Conservation (phyloP, 2,329 filamentous ascomycete genomes). For the Aspergillus niger region DNA sequence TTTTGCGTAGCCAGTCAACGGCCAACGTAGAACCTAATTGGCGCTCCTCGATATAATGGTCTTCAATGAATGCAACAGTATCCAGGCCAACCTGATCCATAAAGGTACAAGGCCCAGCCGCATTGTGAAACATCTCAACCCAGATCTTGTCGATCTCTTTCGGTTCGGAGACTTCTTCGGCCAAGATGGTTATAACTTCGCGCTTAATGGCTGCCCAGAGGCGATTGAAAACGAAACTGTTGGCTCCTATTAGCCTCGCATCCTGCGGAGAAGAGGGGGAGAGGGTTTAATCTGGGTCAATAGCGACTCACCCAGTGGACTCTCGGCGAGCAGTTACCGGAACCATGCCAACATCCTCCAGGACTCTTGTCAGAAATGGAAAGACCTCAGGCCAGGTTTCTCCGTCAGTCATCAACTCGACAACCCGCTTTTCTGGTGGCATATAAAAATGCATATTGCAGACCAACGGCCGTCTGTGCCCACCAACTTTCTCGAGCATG, state of each 20-base stretch:
- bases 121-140: constrained; percentile 42
- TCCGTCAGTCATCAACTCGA: constrained; percentile 58
- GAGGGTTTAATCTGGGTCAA: no score
- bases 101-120: constrained; percentile 39
- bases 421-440: constrained; percentile 48
- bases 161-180: constrained; percentile 53
- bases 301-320: constrained; percentile 43
- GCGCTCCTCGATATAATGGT: constrained; percentile 56
- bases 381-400: constrained; percentile 48
- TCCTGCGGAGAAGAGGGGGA: no score
- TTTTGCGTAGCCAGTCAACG: no score
- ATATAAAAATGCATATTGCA: constrained; percentile 58
- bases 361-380: constrained; percentile 47
- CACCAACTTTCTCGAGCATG: no score
- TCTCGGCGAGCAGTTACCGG: constrained; percentile 50
- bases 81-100: constrained; percentile 58
- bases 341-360: constrained; percentile 43
- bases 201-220: constrained; percentile 61
- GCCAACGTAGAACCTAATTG: no score
- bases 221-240: constrained; percentile 55
- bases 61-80: constrained; percentile 56
- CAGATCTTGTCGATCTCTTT: constrained; percentile 54
- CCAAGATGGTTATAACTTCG: constrained; percentile 52
- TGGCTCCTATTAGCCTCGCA: no score
- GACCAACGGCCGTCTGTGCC: constrained; percentile 22